These are phyloP conservation scores for Trifolium dubium DNA, from an alignment of 306 rosid genomes.

Conservation along the genomic window DNA sequence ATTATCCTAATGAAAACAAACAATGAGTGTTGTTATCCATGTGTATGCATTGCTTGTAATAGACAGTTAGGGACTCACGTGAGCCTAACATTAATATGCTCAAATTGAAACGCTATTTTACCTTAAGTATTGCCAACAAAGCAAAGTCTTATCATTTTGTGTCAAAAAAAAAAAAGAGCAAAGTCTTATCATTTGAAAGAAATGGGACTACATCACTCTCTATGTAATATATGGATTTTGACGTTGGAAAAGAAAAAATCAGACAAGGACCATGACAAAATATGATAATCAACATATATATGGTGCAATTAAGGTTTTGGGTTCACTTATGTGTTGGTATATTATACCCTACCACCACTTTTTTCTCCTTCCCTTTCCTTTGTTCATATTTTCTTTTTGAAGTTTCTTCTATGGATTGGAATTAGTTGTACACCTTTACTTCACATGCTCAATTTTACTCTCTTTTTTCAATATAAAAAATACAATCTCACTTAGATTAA, in stretches of 20 bases:
- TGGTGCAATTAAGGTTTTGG: conserved; percentile 29
- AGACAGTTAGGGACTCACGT: conserved; percentile 25
- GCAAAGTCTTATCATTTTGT: not conserved
- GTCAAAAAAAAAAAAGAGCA: too few relatives aligned
- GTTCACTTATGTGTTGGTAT: conserved; percentile 6
- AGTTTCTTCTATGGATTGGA: not conserved
- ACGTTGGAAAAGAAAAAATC: not conserved
- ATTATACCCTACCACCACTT: conserved; percentile 11
- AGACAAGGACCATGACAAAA: not conserved
- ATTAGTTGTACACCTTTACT: conserved; percentile 3
- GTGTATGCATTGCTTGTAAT: conserved; percentile 12
- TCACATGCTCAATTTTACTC: not conserved
- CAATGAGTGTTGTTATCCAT: not conserved
- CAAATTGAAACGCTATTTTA: not conserved
- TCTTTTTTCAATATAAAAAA: not conserved
- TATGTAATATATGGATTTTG: not conserved
- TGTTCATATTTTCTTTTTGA: not conserved
- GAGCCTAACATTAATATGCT: conserved; percentile 17
- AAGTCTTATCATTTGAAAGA: conserved; percentile 3
- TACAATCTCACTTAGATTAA: too few relatives aligned
- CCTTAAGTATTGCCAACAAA: conserved; percentile 25
- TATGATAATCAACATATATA: conserved; percentile 17
- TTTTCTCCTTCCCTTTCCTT: not conserved
- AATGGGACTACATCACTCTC: conserved; percentile 23
- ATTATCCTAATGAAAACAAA: conserved; percentile 20